Evolutionary conservation across 768 basidiomycete genomes (phyloP), one percentile per base, ranked within the genome.

Genomic region (Calocybe cyanea): DNA sequence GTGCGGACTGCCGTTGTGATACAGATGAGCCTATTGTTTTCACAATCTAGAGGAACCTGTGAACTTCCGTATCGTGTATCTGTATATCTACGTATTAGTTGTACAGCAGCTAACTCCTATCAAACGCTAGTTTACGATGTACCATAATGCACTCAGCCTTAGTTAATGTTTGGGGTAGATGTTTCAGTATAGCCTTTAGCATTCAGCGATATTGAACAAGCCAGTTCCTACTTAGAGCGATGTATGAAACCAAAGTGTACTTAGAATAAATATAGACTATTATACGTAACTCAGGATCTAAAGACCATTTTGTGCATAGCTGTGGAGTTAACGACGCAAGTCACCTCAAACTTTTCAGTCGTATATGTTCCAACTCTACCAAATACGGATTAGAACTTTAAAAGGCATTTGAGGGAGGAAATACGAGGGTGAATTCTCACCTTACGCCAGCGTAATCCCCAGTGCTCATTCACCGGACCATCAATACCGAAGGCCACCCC

Each of bases 401-500:
- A 19, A 11, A 3, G 6, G 31, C 31, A 17, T 28, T 7, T 2
- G 15, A 18, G 32, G 21, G 15, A 33, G 25, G 23, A 44, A 40
- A 8, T n/a, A n/a, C n/a, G n/a, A n/a, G n/a, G n/a, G n/a, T 15
- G 41, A 31, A 33, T 30, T 62, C 75, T 8, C 46, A 80, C 78
- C 66, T 75, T 70, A 33, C 92, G 77, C 93, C 92, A 96, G 49
- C 66, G 58, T 50, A 92, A 67, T 0, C 92, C 92, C 76, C 76
- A 78, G 57, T 92, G 80, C 0, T 92, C 80, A 46, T 73, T 75
- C 45, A 96, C 72, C 2, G 92, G 87, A 0, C 95, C 96, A n/a
- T 86, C 77, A 37, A 97, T 87, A 1, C 96, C 95, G 65, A 90
- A 92, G 2, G 92, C 89, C 23, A 95, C 65, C 17, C 80, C 85